Conservation (phyloP, 2,329 filamentous ascomycete species). For the Alternaria alternata region DNA sequence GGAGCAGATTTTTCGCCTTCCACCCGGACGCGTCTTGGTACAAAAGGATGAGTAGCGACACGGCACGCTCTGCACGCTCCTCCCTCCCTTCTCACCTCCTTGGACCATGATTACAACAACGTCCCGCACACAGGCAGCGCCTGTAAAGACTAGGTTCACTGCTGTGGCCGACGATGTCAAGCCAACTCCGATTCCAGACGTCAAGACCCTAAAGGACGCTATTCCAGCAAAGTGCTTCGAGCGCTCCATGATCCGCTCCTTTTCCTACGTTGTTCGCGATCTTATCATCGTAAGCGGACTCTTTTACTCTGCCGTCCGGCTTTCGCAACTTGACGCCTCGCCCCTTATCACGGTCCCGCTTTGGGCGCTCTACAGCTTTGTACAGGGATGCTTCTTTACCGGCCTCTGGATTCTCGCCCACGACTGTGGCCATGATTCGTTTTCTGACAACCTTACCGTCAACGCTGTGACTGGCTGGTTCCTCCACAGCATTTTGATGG, state of each 20-base stretch:
- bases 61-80: background rate
- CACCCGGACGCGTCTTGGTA: background rate
- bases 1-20: constrained; percentile 5
- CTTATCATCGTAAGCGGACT: constrained; percentile 28
- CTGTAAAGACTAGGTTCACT: constrained; percentile 23
- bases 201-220: constrained; percentile 35
- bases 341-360: constrained; percentile 23
- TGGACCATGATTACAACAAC: constrained; percentile 29
- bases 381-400: constrained; percentile 71
- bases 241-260: constrained; percentile 31
- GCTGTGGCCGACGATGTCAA: constrained; percentile 25
- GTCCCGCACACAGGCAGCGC: constrained; percentile 21
- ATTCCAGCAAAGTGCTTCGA: constrained; percentile 38
- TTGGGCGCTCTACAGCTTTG: constrained; percentile 68
- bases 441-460: constrained; percentile 64
- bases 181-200: constrained; percentile 25
- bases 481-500: constrained; percentile 71
- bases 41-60: constrained; percentile 2
- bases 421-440: constrained; percentile 74
- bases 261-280: constrained; percentile 36
- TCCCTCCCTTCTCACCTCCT: constrained; percentile 11
- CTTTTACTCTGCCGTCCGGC: constrained; percentile 24
- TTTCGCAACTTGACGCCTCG: constrained; percentile 25
- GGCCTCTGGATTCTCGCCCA: constrained; percentile 73
- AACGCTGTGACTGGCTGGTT: constrained; percentile 71